Conservation (phyloP, 352 stramenopile species). For the Globisporangium alternatum region DNA sequence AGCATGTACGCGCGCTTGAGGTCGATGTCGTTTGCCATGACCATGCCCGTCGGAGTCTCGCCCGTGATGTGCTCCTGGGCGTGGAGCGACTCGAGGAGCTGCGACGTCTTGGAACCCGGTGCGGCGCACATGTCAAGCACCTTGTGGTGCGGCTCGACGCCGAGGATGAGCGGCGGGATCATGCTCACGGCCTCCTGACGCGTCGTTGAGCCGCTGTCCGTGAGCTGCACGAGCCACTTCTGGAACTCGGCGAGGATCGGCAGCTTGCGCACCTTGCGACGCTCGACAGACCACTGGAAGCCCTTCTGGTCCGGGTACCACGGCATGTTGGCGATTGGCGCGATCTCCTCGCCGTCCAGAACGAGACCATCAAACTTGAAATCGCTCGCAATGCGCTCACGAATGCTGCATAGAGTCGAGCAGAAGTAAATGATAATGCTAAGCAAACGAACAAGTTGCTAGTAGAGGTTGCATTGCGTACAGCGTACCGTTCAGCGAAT, state of each 20-base stretch:
- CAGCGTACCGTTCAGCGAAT: constrained; percentile 66
- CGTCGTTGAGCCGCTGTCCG: constrained; percentile 92
- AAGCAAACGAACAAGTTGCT: neutral
- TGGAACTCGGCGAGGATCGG: constrained; percentile 92
- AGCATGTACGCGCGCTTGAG: constrained; percentile 98
- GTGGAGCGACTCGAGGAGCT: constrained; percentile 95
- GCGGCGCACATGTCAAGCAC: constrained; percentile 98
- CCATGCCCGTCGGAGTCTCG: constrained; percentile 84
- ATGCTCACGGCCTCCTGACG: constrained; percentile 99
- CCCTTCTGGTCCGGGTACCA: constrained; percentile 90
- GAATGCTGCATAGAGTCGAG: constrained; percentile 52
- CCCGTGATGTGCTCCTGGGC: constrained; percentile 74
- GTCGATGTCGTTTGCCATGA: constrained; percentile 97
- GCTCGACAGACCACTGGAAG: constrained; percentile 89
- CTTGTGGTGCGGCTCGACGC: constrained; percentile 91
- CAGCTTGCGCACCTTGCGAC: constrained; percentile 90
- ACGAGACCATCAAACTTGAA: constrained; percentile 85
- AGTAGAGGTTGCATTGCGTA: neutral
- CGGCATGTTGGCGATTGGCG: constrained; percentile 77
- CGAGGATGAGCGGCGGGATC: constrained; percentile 97
- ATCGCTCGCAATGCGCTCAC: constrained; percentile 78
- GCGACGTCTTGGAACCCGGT: constrained; percentile 98
- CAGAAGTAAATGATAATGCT: neutral
- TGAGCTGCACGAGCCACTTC: constrained; percentile 95
- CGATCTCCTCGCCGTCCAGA: constrained; percentile 76